Evolutionary conservation across 805 yeast genomes (phyloP), one percentile per base, ranked within the genome.

Genomic region (Jamesozyma spencerorum): DNA sequence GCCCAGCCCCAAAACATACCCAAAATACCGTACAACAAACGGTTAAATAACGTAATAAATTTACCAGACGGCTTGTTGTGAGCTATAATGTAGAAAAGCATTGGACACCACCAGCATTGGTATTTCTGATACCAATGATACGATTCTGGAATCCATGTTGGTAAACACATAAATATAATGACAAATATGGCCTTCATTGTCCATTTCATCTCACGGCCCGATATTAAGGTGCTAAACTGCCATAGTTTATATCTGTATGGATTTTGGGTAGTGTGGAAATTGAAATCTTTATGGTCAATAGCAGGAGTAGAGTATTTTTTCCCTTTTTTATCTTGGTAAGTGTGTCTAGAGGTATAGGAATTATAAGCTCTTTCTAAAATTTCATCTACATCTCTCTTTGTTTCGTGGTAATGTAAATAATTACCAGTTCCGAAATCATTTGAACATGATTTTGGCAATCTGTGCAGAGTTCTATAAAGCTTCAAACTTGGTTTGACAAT

Each of bases 1-100:
- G 71, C 65, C 63, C 74, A 72, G 0, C 71, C 77, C 69, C 72
- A 69, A 43, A 71, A 64, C 10, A 65, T 58, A 2, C 73, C 74
- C n/a, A 61, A 20, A 7, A 70, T 37, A 43, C 69, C 64, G 31
- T 62, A 62, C 0, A 52, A 12, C 0, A 63, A 17, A 45, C 75
- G 55, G n/a, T 60, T 55, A 2, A 48, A 19, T 2, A 66, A 28
- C 19, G 58, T 54, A 13, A 40, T 42, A 62, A 77, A 57, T 6
- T 54, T 62, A 13, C 66, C 65, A 7, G 66, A 54, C 31, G 62
- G 64, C 43, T 69, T 63, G 20, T 73, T 69, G 45, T 71, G 69
- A 4, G 65, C 53, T 27, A 69, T 47, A 26, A 64, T 48, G 39
- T 62, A 66, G 18, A 69, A 57, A 2, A 65, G 38, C 29, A 67